phyloP scores from a whole-genome alignment of 2,329 filamentous ascomycete genomes.

The Colletotrichum tanaceti region DNA sequence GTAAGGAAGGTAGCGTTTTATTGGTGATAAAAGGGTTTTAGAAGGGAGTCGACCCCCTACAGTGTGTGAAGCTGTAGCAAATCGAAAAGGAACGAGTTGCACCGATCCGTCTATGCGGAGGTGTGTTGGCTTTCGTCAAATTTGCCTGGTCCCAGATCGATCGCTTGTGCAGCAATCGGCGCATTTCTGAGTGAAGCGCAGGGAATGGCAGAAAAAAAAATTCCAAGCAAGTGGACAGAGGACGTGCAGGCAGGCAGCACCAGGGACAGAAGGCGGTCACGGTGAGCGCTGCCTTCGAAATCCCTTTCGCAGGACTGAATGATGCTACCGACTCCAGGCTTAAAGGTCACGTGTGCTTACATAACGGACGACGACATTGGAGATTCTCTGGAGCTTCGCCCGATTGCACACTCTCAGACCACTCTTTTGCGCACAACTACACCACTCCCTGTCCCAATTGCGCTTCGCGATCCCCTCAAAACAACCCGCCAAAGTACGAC shows the following conservation, averaged over 20 bases:
- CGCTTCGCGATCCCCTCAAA: slow-evolving; percentile 31
- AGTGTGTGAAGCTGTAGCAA: not conserved
- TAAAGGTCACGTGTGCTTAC: slow-evolving; percentile 28
- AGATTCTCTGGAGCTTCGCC: slow-evolving; percentile 37
- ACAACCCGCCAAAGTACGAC: slow-evolving; percentile 31
- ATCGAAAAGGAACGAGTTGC: too few relatives aligned
- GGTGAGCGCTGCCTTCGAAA: slow-evolving; percentile 9
- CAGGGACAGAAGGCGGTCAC: slow-evolving; percentile 29
- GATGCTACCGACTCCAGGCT: not conserved
- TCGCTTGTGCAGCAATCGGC: slow-evolving; percentile 22
- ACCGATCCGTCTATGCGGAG: not conserved
- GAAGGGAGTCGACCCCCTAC: not conserved
- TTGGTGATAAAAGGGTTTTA: not conserved
- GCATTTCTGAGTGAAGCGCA: slow-evolving; percentile 8
- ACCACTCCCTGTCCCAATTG: slow-evolving; percentile 31
- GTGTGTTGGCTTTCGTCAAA: slow-evolving; percentile 11
- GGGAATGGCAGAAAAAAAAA: slow-evolving; percentile 32
- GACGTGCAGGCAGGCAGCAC: not conserved
- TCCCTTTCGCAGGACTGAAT: slow-evolving; percentile 12
- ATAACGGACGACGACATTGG: slow-evolving; percentile 5
- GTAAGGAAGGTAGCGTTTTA: not conserved
- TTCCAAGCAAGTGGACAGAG: not conserved
- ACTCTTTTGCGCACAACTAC: slow-evolving; percentile 33
- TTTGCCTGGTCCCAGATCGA: slow-evolving; percentile 21
- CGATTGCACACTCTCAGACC: slow-evolving; percentile 38